These are phyloP conservation scores for Pseudogymnoascus sp. DNA, from an alignment of 2,329 filamentous ascomycete genomes.

Conservation along the genomic window DNA sequence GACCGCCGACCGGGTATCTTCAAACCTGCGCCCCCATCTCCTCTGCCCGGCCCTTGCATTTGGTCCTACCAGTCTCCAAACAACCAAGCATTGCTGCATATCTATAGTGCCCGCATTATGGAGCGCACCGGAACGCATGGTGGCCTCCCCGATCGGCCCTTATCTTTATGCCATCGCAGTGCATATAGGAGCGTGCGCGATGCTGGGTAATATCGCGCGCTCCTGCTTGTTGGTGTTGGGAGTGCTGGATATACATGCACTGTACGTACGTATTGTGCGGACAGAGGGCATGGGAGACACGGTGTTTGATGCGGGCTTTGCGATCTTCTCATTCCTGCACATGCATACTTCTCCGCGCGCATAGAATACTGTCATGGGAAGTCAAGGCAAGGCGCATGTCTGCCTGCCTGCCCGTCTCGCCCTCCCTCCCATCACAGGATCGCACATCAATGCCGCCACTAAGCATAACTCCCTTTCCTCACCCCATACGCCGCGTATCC, in stretches of 20 bases:
- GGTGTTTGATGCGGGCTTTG: background rate
- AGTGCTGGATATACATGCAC: background rate
- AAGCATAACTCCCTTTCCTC: background rate
- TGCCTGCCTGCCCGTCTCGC: background rate
- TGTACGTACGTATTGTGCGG: background rate
- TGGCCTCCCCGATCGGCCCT: background rate
- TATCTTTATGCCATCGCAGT: background rate
- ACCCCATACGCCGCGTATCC: background rate
- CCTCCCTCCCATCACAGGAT: background rate
- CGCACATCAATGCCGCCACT: background rate
- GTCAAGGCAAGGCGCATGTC: background rate
- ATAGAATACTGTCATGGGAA: background rate
- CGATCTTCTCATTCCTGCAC: background rate
- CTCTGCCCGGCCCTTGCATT: background rate
- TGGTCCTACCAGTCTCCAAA: background rate
- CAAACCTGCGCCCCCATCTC: background rate
- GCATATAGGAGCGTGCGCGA: background rate
- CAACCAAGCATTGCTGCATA: conserved; percentile 4
- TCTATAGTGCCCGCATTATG: background rate
- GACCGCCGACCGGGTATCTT: background rate
- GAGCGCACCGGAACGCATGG: background rate
- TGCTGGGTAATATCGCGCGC: background rate
- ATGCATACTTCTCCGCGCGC: background rate
- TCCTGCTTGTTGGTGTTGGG: background rate
- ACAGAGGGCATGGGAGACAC: background rate